Conservation (phyloP, 2,329 filamentous ascomycete species). For the Juglanconis oblonga region DNA sequence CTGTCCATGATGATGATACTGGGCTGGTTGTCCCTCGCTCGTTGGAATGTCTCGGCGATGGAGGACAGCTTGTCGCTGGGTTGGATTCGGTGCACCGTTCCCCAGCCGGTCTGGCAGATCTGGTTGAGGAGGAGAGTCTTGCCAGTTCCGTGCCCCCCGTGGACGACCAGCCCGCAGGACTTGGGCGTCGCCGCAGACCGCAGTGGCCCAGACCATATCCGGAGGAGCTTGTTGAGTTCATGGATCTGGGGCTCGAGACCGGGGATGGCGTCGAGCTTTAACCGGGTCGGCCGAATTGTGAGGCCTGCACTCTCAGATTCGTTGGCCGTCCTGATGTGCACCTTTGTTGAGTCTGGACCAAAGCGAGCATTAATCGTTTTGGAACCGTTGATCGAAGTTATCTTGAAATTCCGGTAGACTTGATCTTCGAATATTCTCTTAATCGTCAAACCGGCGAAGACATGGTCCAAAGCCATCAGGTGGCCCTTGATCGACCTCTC, state of each 20-base stretch:
- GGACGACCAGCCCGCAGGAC: constrained; percentile 65
- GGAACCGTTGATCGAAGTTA: constrained; percentile 53
- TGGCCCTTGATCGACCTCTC: constrained; percentile 31
- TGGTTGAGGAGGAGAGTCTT: constrained; percentile 73
- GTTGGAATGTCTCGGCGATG: constrained; percentile 66
- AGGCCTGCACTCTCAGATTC: constrained; percentile 32
- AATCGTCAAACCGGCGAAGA: constrained; percentile 69
- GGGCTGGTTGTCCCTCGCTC: constrained; percentile 66
- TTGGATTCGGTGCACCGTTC: constrained; percentile 61
- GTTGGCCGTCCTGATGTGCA: constrained; percentile 30
- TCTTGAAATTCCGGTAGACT: constrained; percentile 58
- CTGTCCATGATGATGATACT: constrained; percentile 79
- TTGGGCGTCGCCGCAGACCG: constrained; percentile 32
- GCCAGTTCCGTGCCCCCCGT: constrained; percentile 81
- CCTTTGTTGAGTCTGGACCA: constrained; percentile 32
- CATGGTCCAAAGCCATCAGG: constrained; percentile 53
- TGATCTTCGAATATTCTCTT: constrained; percentile 59
- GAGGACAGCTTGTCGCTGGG: constrained; percentile 53
- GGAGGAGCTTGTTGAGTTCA: constrained; percentile 65
- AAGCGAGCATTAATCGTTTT: constrained; percentile 43
- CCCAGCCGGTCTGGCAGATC: constrained; percentile 68
- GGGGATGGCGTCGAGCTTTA: constrained; percentile 57
- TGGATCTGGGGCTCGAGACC: constrained; percentile 64
- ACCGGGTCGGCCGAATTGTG: constrained; percentile 25
- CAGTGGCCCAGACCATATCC: constrained; percentile 25